Percentiles rank a stretch among this genome's conserved stretches.
These are phyloP conservation scores for Fusarium aywerte DNA, from an alignment of 2,329 filamentous ascomycete species.

Conservation along the genomic window DNA sequence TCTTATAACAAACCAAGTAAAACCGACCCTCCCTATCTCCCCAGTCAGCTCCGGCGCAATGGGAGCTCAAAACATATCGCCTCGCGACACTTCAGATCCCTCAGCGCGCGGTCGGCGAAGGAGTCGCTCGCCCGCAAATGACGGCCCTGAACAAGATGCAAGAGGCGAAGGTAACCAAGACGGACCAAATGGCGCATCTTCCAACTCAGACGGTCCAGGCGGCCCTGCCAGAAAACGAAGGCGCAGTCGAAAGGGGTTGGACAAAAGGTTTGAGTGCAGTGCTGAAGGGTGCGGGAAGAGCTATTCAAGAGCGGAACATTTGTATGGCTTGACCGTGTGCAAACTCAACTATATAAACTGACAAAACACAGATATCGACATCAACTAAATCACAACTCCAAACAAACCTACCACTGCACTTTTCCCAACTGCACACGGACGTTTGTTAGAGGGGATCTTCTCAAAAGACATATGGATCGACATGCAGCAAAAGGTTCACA, in stretches of 20 bases:
- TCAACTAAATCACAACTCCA: conserved; percentile 94
- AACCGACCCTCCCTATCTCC: conserved; percentile 53
- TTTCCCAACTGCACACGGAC: conserved; percentile 89
- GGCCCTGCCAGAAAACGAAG: conserved; percentile 73
- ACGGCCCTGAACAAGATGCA: conserved; percentile 55
- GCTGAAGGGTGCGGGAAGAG: conserved; percentile 92
- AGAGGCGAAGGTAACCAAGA: conserved; percentile 50
- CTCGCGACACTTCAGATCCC: conserved; percentile 49
- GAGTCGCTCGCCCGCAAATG: conserved; percentile 57
- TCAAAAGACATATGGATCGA: conserved; percentile 83
- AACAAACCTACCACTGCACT: conserved; percentile 94
- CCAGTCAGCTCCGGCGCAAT: conserved; percentile 55
- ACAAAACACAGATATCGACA: conserved; percentile 74
- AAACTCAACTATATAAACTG: conserved; percentile 10
- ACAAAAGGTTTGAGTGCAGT: conserved; percentile 86
- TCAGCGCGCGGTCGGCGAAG: conserved; percentile 54
- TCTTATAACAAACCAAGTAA: conserved; percentile 45
- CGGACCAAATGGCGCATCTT: conserved; percentile 57
- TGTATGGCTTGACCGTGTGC: conserved; percentile 65
- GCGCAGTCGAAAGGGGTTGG: conserved; percentile 79
- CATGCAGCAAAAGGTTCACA: conserved; percentile 84
- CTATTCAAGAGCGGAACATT: conserved; percentile 94
- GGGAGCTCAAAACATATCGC: conserved; percentile 55
- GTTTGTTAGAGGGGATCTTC: conserved; percentile 93
- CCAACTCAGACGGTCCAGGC: conserved; percentile 65